Evolutionary conservation across 495 filamentous ascomycete genomes (phyloP).

Genomic region (Trichocladium uniseriatum): DNA sequence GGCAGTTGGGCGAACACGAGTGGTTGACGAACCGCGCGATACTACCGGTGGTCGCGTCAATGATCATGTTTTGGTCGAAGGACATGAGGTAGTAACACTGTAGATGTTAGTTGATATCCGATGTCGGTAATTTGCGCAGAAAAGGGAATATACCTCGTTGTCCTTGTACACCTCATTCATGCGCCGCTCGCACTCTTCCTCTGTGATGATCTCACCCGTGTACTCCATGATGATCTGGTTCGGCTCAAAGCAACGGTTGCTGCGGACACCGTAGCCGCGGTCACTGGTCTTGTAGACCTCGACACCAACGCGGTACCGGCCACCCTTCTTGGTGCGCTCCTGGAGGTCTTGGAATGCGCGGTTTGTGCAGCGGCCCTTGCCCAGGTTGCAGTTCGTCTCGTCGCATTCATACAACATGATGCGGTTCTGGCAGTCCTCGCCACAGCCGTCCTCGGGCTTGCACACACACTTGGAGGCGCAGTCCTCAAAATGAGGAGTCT

Average conservation of each 20-base stretch:
- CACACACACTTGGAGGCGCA: conserved; percentile 74
- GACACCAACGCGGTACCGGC: conserved; percentile 81
- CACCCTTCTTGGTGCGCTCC: conserved; percentile 63
- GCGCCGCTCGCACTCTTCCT: conserved; percentile 81
- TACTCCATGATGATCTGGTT: conserved; percentile 98
- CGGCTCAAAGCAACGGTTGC: conserved; percentile 75
- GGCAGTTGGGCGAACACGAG: conserved; percentile 93
- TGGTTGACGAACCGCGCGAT: conserved; percentile 98
- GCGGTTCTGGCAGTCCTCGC: conserved; percentile 82
- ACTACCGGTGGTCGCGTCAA: conserved; percentile 89
- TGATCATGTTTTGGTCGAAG: conserved; percentile 97
- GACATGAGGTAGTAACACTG: conserved; percentile 98
- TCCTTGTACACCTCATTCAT: conserved; percentile 90
- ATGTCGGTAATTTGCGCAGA: not conserved
- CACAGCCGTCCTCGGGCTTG: conserved; percentile 66
- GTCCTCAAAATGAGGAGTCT: conserved; percentile 59
- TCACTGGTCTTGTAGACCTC: conserved; percentile 87
- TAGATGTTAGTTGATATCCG: conserved; percentile 18
- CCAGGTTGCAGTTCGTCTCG: conserved; percentile 73
- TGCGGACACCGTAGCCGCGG: conserved; percentile 83
- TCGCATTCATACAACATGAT: conserved; percentile 98
- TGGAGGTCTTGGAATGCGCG: conserved; percentile 76
- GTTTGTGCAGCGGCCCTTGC: conserved; percentile 64
- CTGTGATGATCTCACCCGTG: conserved; percentile 92
- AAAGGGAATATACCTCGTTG: conserved; percentile 55